Evolutionary conservation across 352 stramenopile species (phyloP), one percentile per base, ranked within the genome.

Genomic region (Vaucheria bursata): DNA sequence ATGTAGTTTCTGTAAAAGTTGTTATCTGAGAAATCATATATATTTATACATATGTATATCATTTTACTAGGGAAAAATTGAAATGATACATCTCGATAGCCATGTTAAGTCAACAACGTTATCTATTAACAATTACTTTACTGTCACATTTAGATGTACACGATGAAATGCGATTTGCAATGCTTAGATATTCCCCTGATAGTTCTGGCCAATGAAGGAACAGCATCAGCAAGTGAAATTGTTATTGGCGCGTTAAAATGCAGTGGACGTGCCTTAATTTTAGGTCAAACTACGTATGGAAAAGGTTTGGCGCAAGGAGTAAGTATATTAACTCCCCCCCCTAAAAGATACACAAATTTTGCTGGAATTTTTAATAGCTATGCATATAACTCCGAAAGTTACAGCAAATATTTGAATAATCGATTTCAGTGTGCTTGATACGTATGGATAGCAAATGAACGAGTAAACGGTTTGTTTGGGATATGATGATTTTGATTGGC

Each of bases 171-270:
- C 31, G 2, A n/a, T 6, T 1, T 72, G 33, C 36, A 72, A 35
- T 72, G 65, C 31, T 72, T 36, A 40, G 65, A 72, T 35, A 29
- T 72, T 29, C 65, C 75, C 18, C 49, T 80, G 5, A 25, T 74
- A 29, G 75, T 80, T 8, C 36, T 80, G 25, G 64, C 73, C 29
- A 67, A 80, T 45, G 64, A 49, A n/a, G 32, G 68, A 8, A 75
- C 71, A 29, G 75, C 75, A 0, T 78, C 64, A n/a, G 71, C 75
- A n/a, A 53, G 64, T 25, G 75, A 80, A n/a, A 69, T 80, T 1
- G 25, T 80, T n/a, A 38, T 39, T 25, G 75, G 38, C n/a, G 50
- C 50, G 3, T 52, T 80, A 31, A 71, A 79, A 32, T 65, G 78
- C n/a, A 82, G 70, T 53, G 38, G 33, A 31, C 50, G 75, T 8